Evolutionary conservation across 2,329 filamentous ascomycete genomes (phyloP), one percentile per base, ranked within the genome.

Genomic region (Tolypocladium inflatum): DNA sequence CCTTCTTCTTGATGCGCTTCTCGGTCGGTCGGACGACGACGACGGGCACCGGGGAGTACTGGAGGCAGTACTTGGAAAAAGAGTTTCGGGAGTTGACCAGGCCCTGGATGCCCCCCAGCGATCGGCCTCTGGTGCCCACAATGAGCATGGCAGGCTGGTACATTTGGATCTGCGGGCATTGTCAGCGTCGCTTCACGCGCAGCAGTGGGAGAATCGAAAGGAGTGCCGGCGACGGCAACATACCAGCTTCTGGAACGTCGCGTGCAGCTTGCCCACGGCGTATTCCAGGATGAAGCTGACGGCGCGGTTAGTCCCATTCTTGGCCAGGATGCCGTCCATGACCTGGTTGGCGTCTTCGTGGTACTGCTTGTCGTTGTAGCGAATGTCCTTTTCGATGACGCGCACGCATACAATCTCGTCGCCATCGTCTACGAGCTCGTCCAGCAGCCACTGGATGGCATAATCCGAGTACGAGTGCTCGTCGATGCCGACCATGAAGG

Each of bases 381-480:
- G 88, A 55, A 86, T 82, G 62, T 93, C 89, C 68, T 90, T 92
- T 68, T 96, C 91, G 50, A 96, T 83, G 2, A 96, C 92, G 56
- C 90, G 83, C 54, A 97, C 82, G 72, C 92, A 97, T 10, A 97
- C 89, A 58, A 97, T 87, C 73, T 96, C 91, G 69, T 97, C 92
- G 21, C 92, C 91, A 67, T 96, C 92, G 66, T 96, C 91, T 45
- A 96, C 90, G 58, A 96, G 80, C 73, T 96, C 91, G 66, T 95
- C 90, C 43, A 97, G 83, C 55, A 96, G 80, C 91, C 91, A 97
- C 72, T 95, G 90, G 21, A 97, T 78, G 19, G 92, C 92, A 73
- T 93, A 94, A 62, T 96, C 90, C 8, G 91, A 96, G 72, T 96
- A 96, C 59, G 90, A 84, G 65, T 96, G 91, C 67, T 93, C 89